These are phyloP conservation scores for Crithidia fasciculata DNA, from an alignment of 208 protist species.

Conservation along the genomic window DNA sequence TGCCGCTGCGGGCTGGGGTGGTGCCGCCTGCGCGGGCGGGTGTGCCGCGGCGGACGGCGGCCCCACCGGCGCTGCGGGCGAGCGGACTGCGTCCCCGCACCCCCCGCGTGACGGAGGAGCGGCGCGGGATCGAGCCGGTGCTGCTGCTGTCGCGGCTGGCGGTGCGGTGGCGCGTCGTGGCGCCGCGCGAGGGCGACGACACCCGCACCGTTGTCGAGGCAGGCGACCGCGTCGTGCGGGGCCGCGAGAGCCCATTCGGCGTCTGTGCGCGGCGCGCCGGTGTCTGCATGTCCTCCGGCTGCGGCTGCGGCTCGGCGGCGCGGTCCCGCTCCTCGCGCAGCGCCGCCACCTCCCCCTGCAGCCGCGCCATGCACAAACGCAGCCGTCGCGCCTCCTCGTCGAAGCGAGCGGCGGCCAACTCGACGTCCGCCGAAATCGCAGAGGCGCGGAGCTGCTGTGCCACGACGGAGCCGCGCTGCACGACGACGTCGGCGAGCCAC, in stretches of 20 bases:
- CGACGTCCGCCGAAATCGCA: constrained; percentile 50
- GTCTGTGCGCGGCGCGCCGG: constrained; percentile 73
- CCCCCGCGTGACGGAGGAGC: constrained; percentile 39
- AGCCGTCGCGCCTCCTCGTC: constrained; percentile 75
- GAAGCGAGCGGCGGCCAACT: constrained; percentile 71
- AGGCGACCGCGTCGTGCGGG: constrained; percentile 46
- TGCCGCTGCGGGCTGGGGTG: constrained; percentile 54
- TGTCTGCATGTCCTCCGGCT: constrained; percentile 37
- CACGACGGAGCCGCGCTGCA: constrained; percentile 75
- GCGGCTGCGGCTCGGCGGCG: constrained; percentile 24
- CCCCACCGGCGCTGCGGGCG: constrained; percentile 73
- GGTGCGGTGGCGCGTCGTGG: constrained; percentile 39
- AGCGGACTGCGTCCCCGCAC: constrained; percentile 76
- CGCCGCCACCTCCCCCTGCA: constrained; percentile 69
- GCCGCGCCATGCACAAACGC: constrained; percentile 74
- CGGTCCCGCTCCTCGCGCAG: constrained; percentile 72
- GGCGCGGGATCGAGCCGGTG: constrained; percentile 38
- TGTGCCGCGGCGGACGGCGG: constrained; percentile 82
- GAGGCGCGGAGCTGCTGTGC: constrained; percentile 58
- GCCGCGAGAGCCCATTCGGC: constrained; percentile 54
- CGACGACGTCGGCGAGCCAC: constrained; percentile 88
- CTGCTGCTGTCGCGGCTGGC: constrained; percentile 58
- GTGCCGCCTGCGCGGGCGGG: constrained; percentile 65
- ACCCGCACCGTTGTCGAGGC: constrained; percentile 43
- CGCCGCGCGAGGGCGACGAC: constrained; percentile 40